Evolutionary conservation across 768 basidiomycete genomes (phyloP).

Genomic region (Suillus paluster): DNA sequence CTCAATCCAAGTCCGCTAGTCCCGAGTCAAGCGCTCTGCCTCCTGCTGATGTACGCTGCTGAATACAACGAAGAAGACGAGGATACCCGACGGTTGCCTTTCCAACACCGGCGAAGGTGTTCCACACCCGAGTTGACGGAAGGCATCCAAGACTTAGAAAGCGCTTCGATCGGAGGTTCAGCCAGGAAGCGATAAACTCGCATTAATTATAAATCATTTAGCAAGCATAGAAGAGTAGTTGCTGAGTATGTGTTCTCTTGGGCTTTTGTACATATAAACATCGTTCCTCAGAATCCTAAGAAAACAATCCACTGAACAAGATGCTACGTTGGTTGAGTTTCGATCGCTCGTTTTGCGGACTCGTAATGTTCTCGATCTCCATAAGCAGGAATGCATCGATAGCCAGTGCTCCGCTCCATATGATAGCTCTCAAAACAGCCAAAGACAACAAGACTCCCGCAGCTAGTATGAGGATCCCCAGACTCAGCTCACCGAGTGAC

Average conservation of each 20-base stretch:
- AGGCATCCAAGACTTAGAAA: slow-evolving; percentile 52
- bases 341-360: background rate
- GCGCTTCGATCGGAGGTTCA: slow-evolving; percentile 42
- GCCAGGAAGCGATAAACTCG: slow-evolving; percentile 25
- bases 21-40: slow-evolving; percentile 11
- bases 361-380: background rate
- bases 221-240: background rate
- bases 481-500: background rate
- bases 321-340: slow-evolving; percentile 4
- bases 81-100: background rate
- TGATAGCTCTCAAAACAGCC: slow-evolving; percentile 7
- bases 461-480: background rate
- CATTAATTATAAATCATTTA: background rate
- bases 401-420: slow-evolving; percentile 5
- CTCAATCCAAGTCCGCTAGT: slow-evolving; percentile 6
- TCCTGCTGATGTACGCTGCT: slow-evolving; percentile 15
- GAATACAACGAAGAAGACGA: slow-evolving; percentile 22
- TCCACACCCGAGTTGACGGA: slow-evolving; percentile 57
- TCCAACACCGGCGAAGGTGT: slow-evolving; percentile 34
- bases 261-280: too few species aligned
- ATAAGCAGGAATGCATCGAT: slow-evolving; percentile 8
- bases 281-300: background rate
- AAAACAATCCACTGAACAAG: slow-evolving; percentile 11
- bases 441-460: background rate
- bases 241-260: background rate